A percentile compares a stretch with the other conserved stretches of the same genome.
These are phyloP conservation scores for Rhodomyrtus tomentosa DNA, from an alignment of 345 rosid species.

Conservation along the genomic window DNA sequence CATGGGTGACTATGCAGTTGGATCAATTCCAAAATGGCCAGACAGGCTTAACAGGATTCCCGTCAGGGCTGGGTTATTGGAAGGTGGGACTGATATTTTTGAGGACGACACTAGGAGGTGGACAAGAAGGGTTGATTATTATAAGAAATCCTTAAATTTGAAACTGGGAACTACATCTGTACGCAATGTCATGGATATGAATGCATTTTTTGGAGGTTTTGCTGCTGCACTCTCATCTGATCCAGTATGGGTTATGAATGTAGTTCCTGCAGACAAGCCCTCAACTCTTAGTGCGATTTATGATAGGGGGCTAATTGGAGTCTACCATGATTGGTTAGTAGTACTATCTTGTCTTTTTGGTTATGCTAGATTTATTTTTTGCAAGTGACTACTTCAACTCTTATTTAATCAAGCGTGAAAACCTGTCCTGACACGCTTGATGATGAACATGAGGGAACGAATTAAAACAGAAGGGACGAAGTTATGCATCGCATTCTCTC, in stretches of 20 bases:
- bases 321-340: constrained; percentile 34
- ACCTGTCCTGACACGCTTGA: not conserved
- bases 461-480: not conserved
- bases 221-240: constrained; percentile 76
- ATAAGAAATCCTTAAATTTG: constrained; percentile 51
- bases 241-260: constrained; percentile 96
- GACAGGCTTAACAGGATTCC: constrained; percentile 65
- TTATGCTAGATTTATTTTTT: not conserved
- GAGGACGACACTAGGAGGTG: constrained; percentile 83
- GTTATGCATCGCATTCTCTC: not conserved
- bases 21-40: constrained; percentile 70
- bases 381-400: not conserved
- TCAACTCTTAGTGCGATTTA: constrained; percentile 62
- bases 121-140: constrained; percentile 80
- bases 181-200: constrained; percentile 93
- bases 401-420: not conserved
- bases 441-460: not conserved
- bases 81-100: constrained; percentile 72
- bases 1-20: constrained; percentile 56
- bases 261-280: constrained; percentile 67
- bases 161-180: constrained; percentile 63
- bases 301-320: constrained; percentile 93
- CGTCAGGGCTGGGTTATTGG: constrained; percentile 48
- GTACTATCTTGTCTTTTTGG: not conserved
- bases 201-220: constrained; percentile 92